A percentile compares a stretch with the other conserved stretches of the same genome.
phyloP scores from a whole-genome alignment of 768 basidiomycete species.

The Zangia roseola region DNA sequence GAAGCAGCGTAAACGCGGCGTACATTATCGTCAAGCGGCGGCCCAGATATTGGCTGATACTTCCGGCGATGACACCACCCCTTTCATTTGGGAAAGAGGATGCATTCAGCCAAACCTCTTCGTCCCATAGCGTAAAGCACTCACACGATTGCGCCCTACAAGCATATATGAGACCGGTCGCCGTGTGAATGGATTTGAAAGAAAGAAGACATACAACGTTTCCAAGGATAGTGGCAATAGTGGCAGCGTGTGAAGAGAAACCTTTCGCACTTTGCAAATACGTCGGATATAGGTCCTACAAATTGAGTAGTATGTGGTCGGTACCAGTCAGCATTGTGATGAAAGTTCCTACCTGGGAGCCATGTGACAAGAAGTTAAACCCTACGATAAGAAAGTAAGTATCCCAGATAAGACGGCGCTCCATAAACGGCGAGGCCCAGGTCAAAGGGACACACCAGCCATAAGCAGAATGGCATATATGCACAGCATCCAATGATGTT shows the following conservation, averaged over 20 bases:
- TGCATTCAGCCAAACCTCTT: not conserved
- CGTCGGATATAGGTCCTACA: constrained; percentile 75
- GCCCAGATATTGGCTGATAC: constrained; percentile 71
- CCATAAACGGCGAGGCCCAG: not conserved
- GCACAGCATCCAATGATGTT: constrained; percentile 76
- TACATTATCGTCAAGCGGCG: constrained; percentile 77
- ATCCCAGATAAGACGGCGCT: not conserved
- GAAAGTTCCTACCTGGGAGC: constrained; percentile 49
- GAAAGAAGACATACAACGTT: constrained; percentile 48
- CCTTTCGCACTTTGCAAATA: constrained; percentile 65
- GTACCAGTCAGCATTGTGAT: not conserved
- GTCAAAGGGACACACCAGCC: constrained; percentile 43
- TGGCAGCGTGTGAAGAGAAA: constrained; percentile 56
- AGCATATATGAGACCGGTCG: not conserved
- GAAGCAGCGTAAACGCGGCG: not conserved
- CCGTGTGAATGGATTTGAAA: not conserved
- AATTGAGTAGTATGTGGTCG: not conserved
- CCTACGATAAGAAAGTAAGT: constrained; percentile 33
- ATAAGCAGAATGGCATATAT: constrained; percentile 84
- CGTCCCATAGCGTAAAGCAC: constrained; percentile 14
- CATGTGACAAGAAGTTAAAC: constrained; percentile 79
- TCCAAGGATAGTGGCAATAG: constrained; percentile 80
- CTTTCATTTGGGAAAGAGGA: constrained; percentile 24
- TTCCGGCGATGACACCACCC: constrained; percentile 74
- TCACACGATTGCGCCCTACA: constrained; percentile 45